Percentiles rank a stretch among this genome's conserved stretches.
Conservation (phyloP, 2,329 filamentous ascomycete species). For the Blastomyces gilchristii region DNA sequence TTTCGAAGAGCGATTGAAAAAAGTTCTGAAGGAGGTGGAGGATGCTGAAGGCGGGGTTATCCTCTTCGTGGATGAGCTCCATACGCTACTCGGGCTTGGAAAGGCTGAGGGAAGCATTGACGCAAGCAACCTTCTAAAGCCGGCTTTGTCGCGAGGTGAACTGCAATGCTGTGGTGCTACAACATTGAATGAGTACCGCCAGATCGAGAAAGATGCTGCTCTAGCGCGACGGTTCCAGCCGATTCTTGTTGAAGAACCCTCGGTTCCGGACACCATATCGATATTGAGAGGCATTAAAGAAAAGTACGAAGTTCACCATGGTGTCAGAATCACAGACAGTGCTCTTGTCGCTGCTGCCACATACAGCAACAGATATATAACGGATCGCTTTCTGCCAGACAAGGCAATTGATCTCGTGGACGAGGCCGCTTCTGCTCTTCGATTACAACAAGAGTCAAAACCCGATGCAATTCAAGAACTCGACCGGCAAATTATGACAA, state of each 20-base stretch:
- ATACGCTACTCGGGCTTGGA: slow-evolving; percentile 80
- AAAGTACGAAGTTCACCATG: slow-evolving; percentile 93
- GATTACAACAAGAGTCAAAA: slow-evolving; percentile 92
- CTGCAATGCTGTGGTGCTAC: slow-evolving; percentile 93
- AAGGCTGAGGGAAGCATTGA: slow-evolving; percentile 96
- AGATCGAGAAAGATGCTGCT: slow-evolving; percentile 93
- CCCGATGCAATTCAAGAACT: slow-evolving; percentile 87
- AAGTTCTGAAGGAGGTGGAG: slow-evolving; percentile 81
- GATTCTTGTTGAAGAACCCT: slow-evolving; percentile 84
- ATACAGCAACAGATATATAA: slow-evolving; percentile 92
- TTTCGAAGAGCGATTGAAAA: slow-evolving; percentile 88
- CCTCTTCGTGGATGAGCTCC: slow-evolving; percentile 88
- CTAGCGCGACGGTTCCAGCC: slow-evolving; percentile 88
- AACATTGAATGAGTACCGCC: slow-evolving; percentile 80
- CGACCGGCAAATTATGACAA: slow-evolving; percentile 91
- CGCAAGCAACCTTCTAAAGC: slow-evolving; percentile 88
- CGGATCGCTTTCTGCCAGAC: slow-evolving; percentile 88
- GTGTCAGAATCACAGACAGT: slow-evolving; percentile 85
- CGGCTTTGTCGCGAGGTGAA: slow-evolving; percentile 82
- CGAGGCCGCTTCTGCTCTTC: slow-evolving; percentile 80
- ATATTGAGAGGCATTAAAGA: slow-evolving; percentile 96
- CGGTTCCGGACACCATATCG: slow-evolving; percentile 84
- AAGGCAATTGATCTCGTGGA: slow-evolving; percentile 97
- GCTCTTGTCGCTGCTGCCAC: slow-evolving; percentile 85
- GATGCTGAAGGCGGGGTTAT: slow-evolving; percentile 83